Conservation (phyloP, 441 rosid genomes). For the Sinapis alba region DNA sequence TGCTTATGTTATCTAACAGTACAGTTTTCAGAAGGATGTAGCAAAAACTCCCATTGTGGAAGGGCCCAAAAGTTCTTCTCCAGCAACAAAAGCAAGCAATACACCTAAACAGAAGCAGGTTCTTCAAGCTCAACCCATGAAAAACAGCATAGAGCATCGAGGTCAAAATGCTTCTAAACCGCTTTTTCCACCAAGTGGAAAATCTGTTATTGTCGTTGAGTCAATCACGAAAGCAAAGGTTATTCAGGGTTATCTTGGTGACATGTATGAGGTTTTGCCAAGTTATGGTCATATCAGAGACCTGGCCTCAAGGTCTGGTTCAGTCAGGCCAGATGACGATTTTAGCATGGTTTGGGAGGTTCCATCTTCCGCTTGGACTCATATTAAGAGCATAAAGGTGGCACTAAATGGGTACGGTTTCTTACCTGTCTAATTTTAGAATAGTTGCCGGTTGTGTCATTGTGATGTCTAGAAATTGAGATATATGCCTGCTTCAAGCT, state of each 20-base stretch:
- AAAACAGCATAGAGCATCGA: slow-evolving; percentile 43
- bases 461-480: slow-evolving; percentile 16
- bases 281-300: slow-evolving; percentile 98
- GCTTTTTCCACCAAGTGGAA: slow-evolving; percentile 81
- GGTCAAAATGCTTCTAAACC: slow-evolving; percentile 51
- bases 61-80: slow-evolving; percentile 18
- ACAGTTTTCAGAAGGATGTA: slow-evolving; percentile 44
- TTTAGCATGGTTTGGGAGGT: slow-evolving; percentile 99
- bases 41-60: slow-evolving; percentile 33
- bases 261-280: slow-evolving; percentile 86
- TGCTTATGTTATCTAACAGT: slow-evolving; percentile 42
- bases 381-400: slow-evolving; percentile 93
- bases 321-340: slow-evolving; percentile 97
- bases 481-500: slow-evolving; percentile 25
- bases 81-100: background rate
- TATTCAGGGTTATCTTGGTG: slow-evolving; percentile 93
- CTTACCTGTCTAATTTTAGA: slow-evolving; percentile 9
- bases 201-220: slow-evolving; percentile 94
- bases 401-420: slow-evolving; percentile 74
- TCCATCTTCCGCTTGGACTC: slow-evolving; percentile 96
- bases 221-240: slow-evolving; percentile 89
- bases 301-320: slow-evolving; percentile 96
- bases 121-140: slow-evolving; percentile 41
- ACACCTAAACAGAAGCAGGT: slow-evolving; percentile 38
- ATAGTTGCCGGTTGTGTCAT: slow-evolving; percentile 16